Base-by-base conservation (phyloP, 768 basidiomycete genomes). In the Tephrocybe rancida region DNA sequence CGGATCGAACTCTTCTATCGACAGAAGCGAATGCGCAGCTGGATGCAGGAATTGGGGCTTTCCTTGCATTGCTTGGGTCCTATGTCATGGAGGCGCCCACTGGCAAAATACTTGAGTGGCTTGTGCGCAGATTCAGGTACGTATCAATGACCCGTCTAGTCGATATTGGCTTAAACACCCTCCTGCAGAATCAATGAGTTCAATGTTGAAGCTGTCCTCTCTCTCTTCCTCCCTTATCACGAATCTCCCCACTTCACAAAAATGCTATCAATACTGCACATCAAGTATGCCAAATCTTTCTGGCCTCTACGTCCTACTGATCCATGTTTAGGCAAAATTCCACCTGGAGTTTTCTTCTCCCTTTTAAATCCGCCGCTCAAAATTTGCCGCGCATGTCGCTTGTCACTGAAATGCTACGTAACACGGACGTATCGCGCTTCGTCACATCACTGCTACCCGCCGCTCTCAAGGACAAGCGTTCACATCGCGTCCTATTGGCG, bases 201-300 rank as follows among this genome's bases (percentile, higher is more conserved):
- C 74, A 97, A 98, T 63, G 79, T 95, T 49, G 81, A 88, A 49
- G 79, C 81, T 21, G 65, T 95, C 24, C 77, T 98, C 5, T 72
- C 86, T 7, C 75, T 94, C 21, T 98, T 98, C 70, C 73, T 98
- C 26, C 97, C 97, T 0, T 98, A 96, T 66, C 94, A 98, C 63
- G 92, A 95, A 60, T 90, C 95, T 4, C 86, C 91, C 0, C 94
- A 98, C 67, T 98, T 98, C 69, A 81, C 88, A 8, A 96, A 97
- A 61, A 92, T 98, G 80, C 76, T 97, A 22, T 84, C 90, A 2
- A 93, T 99, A 61, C 73, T 98, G 48, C 82, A 87, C 61, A 80
- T 93, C 52, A 77, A 80, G 90, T 91, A 59, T 22, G 84, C 73
- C 19, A 24, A 25, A 14, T 26, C 38, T 39, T 44, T n/a, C 19